Evolutionary conservation across 306 rosid genomes (phyloP).

Genomic region (Cucurbita pepo): DNA sequence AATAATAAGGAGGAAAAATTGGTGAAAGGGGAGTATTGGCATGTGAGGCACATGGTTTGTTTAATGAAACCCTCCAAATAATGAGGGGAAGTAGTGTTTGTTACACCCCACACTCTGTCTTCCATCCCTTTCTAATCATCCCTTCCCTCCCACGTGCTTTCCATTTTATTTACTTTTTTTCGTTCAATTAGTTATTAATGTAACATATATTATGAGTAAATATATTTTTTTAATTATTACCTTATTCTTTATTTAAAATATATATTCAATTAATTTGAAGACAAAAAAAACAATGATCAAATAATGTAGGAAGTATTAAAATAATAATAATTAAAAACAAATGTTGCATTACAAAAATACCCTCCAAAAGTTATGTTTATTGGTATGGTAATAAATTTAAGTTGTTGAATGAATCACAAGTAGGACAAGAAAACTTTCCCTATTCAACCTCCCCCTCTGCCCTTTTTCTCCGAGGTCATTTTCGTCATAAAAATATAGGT

Average conservation of each 20-base stretch:
- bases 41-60: conserved; percentile 7
- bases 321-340: not conserved
- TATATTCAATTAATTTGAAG: no score
- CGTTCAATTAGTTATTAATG: no score
- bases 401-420: not conserved
- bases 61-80: not conserved
- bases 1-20: not conserved
- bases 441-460: not conserved
- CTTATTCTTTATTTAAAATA: no score
- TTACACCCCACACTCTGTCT: not conserved
- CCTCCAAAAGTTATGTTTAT: not conserved
- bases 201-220: no score
- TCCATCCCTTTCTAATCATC: not conserved
- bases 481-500: no score
- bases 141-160: not conserved
- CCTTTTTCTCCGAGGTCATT: no score
- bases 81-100: not conserved
- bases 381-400: not conserved
- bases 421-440: not conserved
- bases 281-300: not conserved
- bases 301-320: not conserved
- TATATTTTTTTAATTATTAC: not conserved
- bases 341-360: not conserved
- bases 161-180: not conserved
- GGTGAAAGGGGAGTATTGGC: not conserved